Base-by-base conservation (phyloP, 2,329 filamentous ascomycete species). In the Aspergillus sp. region DNA sequence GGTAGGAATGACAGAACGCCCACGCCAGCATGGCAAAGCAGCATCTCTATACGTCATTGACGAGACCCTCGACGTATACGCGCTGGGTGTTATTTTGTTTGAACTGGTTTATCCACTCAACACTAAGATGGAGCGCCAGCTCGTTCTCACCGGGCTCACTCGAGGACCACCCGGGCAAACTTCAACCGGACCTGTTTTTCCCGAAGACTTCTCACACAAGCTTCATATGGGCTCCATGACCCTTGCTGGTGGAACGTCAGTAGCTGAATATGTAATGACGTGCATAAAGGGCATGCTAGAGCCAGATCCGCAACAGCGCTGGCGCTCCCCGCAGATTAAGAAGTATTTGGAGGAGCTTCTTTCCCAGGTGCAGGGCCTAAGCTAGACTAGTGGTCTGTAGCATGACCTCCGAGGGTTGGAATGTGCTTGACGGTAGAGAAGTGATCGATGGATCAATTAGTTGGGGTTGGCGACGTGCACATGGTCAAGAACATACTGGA, bases 41-140 rank as follows among this genome's bases (percentile, higher is more conserved):
- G 30, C 62, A 30, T 39, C 57, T 61, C 47, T 62, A 23, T 74
- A 75, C 23, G 63, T 58, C 10, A 69, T 78, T 42, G 82, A 78
- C 67, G 81, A 83, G 59, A 85, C 84, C 57, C 72, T 88, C 1
- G 87, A 89, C 62, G 78, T 88, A 0, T 89, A 84, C 66, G 83
- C 86, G 0, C 74, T 89, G 1, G 87, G 86, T 0, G 81, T 89
- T 10, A 84, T 89, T 30, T 75, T 85, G 0, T 85, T 88, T 47
- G 88, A 90, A 70, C 76, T 89, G 49, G 65, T 88, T 0, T 84
- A 82, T 62, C 77, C 73, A 5, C 85, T 89, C 55, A 74, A 73
- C 41, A 84, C 82, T 0, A 79, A 75, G 48, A 79, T 80, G 68
- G 82, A 84, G 62, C 76, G 82, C 13, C 73, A 77, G 50, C 61